phyloP scores from a whole-genome alignment of 1,284 basidiomycete species.

The Trichosporon asahii region DNA sequence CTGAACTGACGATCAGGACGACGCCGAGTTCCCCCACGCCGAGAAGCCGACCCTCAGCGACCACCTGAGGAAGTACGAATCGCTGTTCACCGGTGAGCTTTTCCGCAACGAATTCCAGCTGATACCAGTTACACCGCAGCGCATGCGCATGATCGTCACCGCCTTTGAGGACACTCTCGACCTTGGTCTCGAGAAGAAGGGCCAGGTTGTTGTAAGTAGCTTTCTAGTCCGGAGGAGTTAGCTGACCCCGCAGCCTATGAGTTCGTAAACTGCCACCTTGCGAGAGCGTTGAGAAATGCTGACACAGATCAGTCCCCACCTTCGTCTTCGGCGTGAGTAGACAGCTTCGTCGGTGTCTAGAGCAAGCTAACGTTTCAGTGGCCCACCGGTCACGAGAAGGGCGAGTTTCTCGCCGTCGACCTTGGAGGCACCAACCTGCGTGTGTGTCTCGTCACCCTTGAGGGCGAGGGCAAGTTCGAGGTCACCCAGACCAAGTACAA shows the following conservation, averaged over 20 bases:
- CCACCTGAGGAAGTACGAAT: conserved; percentile 82
- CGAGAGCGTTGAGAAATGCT: neutral
- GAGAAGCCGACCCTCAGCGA: conserved; percentile 63
- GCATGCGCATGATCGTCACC: conserved; percentile 96
- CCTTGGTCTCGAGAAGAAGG: conserved; percentile 73
- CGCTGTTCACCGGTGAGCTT: conserved; percentile 59
- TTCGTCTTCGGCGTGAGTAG: conserved; percentile 75
- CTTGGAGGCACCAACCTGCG: conserved; percentile 96
- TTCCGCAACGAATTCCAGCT: neutral
- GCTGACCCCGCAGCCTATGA: conserved; percentile 27
- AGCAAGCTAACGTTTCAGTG: conserved; percentile 55
- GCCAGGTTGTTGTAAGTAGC: conserved; percentile 79
- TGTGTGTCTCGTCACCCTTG: conserved; percentile 90
- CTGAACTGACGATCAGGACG: conserved; percentile 35
- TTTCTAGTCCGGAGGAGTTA: conserved; percentile 1
- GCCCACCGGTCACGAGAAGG: conserved; percentile 84
- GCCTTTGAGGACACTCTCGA: conserved; percentile 92
- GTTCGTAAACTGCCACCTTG: conserved; percentile 5
- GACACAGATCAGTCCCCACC: conserved; percentile 71
- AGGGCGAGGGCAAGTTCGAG: conserved; percentile 92
- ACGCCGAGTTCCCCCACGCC: conserved; percentile 50
- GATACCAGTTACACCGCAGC: conserved; percentile 73
- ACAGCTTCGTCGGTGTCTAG: neutral
- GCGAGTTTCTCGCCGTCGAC: conserved; percentile 90
- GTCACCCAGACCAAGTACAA: conserved; percentile 97